Conservation (phyloP, 129 eudicot species). For the Cynara cardunculus region DNA sequence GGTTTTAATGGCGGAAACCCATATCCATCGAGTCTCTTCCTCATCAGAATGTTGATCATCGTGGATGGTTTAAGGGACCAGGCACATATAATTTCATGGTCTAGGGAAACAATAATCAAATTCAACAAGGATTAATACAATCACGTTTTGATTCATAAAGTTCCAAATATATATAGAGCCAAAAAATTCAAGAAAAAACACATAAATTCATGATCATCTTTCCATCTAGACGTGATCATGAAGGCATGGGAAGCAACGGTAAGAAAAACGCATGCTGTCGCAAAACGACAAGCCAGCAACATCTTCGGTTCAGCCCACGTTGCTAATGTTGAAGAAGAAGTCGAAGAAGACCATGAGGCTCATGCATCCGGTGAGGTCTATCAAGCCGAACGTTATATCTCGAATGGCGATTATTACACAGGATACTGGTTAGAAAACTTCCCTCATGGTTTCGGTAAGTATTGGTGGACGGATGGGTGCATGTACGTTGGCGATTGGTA, state of each 20-base stretch:
- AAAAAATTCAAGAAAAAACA: neutral
- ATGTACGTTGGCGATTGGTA: constrained; percentile 69
- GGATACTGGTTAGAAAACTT: constrained; percentile 61
- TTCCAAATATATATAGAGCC: neutral
- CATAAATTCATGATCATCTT: neutral
- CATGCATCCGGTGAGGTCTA: constrained; percentile 35
- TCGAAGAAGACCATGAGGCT: constrained; percentile 3
- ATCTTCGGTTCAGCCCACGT: constrained; percentile 48
- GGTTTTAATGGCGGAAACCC: neutral
- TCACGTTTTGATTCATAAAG: neutral
- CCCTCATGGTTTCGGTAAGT: constrained; percentile 66
- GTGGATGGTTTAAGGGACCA: neutral
- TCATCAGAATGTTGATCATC: neutral
- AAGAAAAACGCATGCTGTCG: constrained; percentile 67
- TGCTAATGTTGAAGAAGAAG: constrained; percentile 23
- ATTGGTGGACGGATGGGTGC: constrained; percentile 77
- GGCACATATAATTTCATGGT: neutral
- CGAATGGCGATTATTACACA: constrained; percentile 65
- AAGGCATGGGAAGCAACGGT: constrained; percentile 89
- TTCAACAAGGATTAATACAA: neutral
- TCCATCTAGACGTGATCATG: constrained; percentile 25
- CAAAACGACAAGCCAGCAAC: constrained; percentile 67
- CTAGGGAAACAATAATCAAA: constrained; percentile 1
- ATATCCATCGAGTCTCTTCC: neutral
- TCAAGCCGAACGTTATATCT: constrained; percentile 46